These are phyloP conservation scores for Emmonsiellopsis sp. DNA, from an alignment of 2,329 filamentous ascomycete genomes.

Conservation along the genomic window DNA sequence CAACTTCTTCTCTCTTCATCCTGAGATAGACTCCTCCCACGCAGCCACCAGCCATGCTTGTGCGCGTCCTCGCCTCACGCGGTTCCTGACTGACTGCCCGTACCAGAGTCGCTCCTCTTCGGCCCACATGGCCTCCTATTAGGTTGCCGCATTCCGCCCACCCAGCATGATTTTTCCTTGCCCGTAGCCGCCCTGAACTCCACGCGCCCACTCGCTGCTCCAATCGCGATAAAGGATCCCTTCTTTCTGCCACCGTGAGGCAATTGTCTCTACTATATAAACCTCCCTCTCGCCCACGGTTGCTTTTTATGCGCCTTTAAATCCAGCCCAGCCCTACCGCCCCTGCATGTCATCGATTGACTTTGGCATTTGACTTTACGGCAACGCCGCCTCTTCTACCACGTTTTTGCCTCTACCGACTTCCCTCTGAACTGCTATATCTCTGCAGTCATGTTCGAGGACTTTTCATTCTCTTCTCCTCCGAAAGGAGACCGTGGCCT, in stretches of 20 bases:
- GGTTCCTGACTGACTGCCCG: background rate
- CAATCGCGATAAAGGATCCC: background rate
- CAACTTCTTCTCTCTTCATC: background rate
- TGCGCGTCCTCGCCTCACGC: background rate
- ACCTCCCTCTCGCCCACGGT: background rate
- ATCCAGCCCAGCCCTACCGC: background rate
- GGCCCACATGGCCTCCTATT: background rate
- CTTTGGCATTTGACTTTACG: background rate
- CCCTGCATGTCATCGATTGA: background rate
- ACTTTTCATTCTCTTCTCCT: conserved; percentile 32
- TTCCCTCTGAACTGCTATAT: background rate
- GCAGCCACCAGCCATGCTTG: background rate
- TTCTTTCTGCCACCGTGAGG: background rate
- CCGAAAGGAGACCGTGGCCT: conserved; percentile 15
- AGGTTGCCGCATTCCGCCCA: conserved; percentile 1
- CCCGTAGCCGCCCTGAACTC: background rate
- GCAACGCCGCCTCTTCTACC: background rate
- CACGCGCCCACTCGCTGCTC: background rate
- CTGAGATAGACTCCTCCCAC: background rate
- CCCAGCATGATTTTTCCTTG: background rate
- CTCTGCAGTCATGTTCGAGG: conserved; percentile 28
- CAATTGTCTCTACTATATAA: background rate
- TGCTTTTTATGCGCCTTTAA: background rate
- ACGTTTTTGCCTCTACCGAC: background rate
- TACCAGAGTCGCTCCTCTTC: no score